Evolutionary conservation across 1,284 basidiomycete genomes (phyloP), one percentile per base, ranked within the genome.

Genomic region (Chiua sp.): DNA sequence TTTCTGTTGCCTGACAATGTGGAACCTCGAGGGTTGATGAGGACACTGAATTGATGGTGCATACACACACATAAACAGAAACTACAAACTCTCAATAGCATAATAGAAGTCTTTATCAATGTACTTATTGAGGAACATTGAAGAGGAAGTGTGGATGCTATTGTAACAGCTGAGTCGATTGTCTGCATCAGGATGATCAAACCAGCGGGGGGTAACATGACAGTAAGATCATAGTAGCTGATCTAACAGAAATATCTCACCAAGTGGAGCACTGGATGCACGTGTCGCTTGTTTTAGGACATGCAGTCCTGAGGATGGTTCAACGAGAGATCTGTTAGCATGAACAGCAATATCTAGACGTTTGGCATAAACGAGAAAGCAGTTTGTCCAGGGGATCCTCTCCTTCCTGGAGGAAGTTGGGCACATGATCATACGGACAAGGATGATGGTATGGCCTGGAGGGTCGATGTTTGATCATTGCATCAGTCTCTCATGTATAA

Each of bases 121-220:
- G 54, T 73, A 76, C 42, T 70, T 72, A 49, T 75, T 72, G 33
- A 75, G 54, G 30, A 62, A 69, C 52, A 72, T 71, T 23, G 68
- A 62, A 3, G 59, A 39, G 7, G 61, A 63, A 44, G 53, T 69
- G 6, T 67, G 53, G 8, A 68, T 48, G 44, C 67, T 66, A 47
- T 64, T 76, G 46, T 55, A 56, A 13, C 59, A 61, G 0, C 59
- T 68, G 16, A 76, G 59, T 7, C 60, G 30, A 7, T 49, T 44
- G 61, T 74, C 65, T 16, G 74, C 72, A 26, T 26, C 26, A 33
- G 57, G 60, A 20, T n/a, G 47, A 16, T 70, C 69, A 57, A 75
- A 68, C 3, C 55, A n/a, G n/a, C n/a, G 47, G n/a, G 73, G 69
- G 39, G 65, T 53, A 30, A 77, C 53, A 12, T 72, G 62, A 4